Conservation (phyloP, 2,329 filamentous ascomycete species). For the Neonectria coccinea region DNA sequence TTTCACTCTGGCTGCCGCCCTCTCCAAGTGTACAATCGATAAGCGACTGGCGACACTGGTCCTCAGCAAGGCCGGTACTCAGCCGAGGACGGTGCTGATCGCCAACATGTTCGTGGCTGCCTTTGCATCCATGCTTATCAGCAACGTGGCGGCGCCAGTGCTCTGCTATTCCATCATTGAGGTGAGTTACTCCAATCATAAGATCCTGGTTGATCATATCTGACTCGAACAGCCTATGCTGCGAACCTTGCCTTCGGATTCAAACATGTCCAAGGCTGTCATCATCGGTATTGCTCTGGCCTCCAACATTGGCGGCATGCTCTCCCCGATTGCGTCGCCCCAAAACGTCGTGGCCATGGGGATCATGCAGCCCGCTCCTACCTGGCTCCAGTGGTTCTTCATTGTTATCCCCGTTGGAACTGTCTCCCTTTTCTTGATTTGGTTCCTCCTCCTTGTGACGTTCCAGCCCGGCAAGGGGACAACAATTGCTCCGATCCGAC, state of each 20-base stretch:
- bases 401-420: conserved; percentile 93
- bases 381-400: conserved; percentile 98
- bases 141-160: conserved; percentile 96
- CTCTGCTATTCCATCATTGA: conserved; percentile 98
- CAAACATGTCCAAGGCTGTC: conserved; percentile 92
- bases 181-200: conserved; percentile 59
- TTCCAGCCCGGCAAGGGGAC: conserved; percentile 89
- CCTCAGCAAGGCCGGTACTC: conserved; percentile 94
- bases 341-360: conserved; percentile 97
- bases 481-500: conserved; percentile 90
- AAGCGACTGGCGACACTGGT: conserved; percentile 97
- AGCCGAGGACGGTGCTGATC: conserved; percentile 88
- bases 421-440: conserved; percentile 88
- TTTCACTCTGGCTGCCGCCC: conserved; percentile 92
- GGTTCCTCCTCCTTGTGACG: conserved; percentile 84
- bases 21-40: conserved; percentile 98
- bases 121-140: conserved; percentile 99
- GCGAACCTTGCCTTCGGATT: conserved; percentile 89
- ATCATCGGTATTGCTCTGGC: conserved; percentile 95
- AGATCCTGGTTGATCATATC: background rate
- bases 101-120: conserved; percentile 99
- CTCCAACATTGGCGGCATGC: conserved; percentile 95
- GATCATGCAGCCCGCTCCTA: conserved; percentile 92
- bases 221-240: conserved; percentile 78
- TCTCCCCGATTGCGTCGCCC: conserved; percentile 95